These are phyloP conservation scores for Harrya chromipes DNA, from an alignment of 768 basidiomycete species.

Conservation along the genomic window DNA sequence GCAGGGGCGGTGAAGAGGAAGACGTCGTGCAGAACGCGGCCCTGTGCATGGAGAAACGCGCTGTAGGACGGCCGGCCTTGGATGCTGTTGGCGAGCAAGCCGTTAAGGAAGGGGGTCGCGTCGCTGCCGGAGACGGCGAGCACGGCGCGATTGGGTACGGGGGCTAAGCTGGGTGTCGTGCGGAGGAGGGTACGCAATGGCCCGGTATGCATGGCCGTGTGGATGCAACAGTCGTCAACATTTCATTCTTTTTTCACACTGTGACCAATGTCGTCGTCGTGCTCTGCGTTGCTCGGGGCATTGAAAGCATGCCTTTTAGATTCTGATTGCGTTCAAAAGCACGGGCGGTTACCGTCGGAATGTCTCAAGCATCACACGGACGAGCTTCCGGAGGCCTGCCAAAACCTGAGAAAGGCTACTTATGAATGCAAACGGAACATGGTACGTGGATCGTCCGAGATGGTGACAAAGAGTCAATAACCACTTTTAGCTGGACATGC, in stretches of 20 bases:
- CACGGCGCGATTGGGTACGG: conserved; percentile 60
- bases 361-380: conserved; percentile 73
- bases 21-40: conserved; percentile 84
- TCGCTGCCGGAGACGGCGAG: conserved; percentile 80
- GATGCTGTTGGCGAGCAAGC: conserved; percentile 57
- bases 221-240: conserved; percentile 10
- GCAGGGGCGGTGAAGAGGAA: conserved; percentile 71
- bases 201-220: conserved; percentile 10
- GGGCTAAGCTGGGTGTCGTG: conserved; percentile 53
- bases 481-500: conserved; percentile 67
- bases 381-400: conserved; percentile 80
- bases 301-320: conserved; percentile 82
- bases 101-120: conserved; percentile 78
- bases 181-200: conserved; percentile 44
- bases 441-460: conserved; percentile 43
- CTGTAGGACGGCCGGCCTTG: conserved; percentile 57
- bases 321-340: conserved; percentile 84
- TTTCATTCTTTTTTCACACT: neutral
- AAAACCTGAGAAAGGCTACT: conserved; percentile 72
- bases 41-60: conserved; percentile 80
- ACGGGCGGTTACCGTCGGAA: conserved; percentile 76
- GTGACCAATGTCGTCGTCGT: conserved; percentile 64
- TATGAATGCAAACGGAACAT: conserved; percentile 91
- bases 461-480: neutral
- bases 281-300: conserved; percentile 70